Evolutionary conservation across 306 rosid species (phyloP).

Genomic region (Malus orientalis): DNA sequence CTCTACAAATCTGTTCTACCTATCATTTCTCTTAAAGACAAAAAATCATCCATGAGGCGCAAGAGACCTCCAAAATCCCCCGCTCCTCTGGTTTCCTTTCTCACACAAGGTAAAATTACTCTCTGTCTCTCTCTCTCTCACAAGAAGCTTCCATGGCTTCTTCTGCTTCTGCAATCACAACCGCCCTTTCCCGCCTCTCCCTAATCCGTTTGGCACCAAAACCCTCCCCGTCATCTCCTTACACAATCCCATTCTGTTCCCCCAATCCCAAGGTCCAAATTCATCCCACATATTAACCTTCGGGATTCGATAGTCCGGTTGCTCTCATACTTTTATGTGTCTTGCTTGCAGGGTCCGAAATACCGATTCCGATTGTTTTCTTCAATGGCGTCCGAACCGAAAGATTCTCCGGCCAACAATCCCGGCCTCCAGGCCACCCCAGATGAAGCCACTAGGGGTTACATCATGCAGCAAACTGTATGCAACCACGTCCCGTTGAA

Average conservation of each 20-base stretch:
- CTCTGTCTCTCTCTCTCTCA: neutral
- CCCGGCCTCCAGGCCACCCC: constrained; percentile 62
- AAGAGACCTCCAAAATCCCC: neutral
- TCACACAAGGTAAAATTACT: neutral
- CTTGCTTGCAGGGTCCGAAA: constrained; percentile 36
- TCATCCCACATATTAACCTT: neutral
- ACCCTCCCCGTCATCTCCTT: constrained; percentile 1
- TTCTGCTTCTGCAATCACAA: constrained; percentile 24
- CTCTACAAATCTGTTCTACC: no score
- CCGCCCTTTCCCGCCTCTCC: constrained; percentile 33
- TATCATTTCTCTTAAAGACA: no score
- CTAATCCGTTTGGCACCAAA: constrained; percentile 32
- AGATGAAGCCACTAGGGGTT: constrained; percentile 78
- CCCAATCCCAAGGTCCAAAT: constrained; percentile 43
- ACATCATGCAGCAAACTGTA: constrained; percentile 91
- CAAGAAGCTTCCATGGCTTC: constrained; percentile 32
- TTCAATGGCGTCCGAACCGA: constrained; percentile 70
- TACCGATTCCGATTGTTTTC: constrained; percentile 43
- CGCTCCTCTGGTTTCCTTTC: neutral
- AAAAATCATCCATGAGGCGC: no score
- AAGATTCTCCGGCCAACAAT: constrained; percentile 63
- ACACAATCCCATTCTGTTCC: constrained; percentile 24
- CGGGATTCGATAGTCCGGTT: neutral
- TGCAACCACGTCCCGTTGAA: neutral
- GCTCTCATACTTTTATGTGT: neutral